phyloP scores from a whole-genome alignment of 169 alveolate species.

The Plasmodium inui region DNA sequence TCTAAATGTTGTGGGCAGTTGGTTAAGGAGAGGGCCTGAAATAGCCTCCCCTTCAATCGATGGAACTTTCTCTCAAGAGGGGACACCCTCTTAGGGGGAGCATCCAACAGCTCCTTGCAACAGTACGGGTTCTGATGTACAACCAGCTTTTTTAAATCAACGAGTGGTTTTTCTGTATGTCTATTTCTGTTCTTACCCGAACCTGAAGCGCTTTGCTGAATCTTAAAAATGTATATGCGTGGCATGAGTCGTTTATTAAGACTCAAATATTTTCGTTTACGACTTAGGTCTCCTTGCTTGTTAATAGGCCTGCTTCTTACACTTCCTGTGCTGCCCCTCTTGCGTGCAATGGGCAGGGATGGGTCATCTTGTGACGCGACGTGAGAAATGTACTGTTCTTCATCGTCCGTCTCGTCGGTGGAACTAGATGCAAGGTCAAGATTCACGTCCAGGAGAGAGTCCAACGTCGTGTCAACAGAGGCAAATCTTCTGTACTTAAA shows the following conservation, averaged over 20 bases:
- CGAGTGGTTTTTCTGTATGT: not conserved
- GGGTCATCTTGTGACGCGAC: not conserved
- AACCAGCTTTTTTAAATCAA: not conserved
- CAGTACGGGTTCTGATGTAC: constrained; percentile 20
- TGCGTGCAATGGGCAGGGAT: not conserved
- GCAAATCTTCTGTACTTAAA: constrained; percentile 4
- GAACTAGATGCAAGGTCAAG: not conserved
- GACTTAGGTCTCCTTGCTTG: not conserved
- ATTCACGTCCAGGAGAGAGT: not conserved
- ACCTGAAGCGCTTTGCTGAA: not conserved
- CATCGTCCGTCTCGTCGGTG: not conserved
- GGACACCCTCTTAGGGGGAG: not conserved
- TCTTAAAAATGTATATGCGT: not conserved
- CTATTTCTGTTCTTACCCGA: not conserved
- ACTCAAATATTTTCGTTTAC: not conserved
- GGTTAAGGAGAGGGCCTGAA: not conserved
- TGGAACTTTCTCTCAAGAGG: not conserved
- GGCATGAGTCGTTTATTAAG: not conserved
- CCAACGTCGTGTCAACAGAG: not conserved
- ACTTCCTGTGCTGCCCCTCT: not conserved
- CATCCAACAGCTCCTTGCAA: constrained; percentile 9
- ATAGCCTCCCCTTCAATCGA: not conserved
- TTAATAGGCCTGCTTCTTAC: not conserved
- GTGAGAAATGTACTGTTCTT: not conserved
- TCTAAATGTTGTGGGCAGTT: constrained; percentile 30